Evolutionary conservation across 1,284 basidiomycete genomes (phyloP).

Genomic region (Rhodotorula sp.): DNA sequence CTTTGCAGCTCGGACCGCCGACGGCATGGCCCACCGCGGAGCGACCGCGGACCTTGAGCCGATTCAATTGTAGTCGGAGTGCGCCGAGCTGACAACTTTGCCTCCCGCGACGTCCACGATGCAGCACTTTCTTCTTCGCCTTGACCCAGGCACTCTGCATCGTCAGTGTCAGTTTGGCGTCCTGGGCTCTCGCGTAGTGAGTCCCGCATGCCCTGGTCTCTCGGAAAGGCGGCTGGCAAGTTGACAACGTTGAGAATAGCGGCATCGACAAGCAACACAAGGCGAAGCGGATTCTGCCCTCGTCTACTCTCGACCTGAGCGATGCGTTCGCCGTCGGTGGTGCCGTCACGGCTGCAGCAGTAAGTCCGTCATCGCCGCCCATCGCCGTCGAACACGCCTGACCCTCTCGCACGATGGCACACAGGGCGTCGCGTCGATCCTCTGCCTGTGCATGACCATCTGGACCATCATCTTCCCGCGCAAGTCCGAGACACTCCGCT

Average conservation of each 20-base stretch:
- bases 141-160: constrained; percentile 17
- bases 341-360: constrained; percentile 14
- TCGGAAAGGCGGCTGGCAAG: neutral
- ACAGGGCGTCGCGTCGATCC: constrained; percentile 22
- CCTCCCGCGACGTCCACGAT: neutral
- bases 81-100: neutral
- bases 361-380: neutral
- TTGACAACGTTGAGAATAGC: neutral
- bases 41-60: neutral
- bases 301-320: constrained; percentile 9
- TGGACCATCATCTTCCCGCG: constrained; percentile 17
- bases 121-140: constrained; percentile 25
- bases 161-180: constrained; percentile 6
- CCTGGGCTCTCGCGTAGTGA: neutral
- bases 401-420: neutral
- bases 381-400: too few relatives aligned
- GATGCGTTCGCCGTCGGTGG: constrained; percentile 22
- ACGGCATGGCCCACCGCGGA: too few relatives aligned
- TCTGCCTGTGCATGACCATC: constrained; percentile 20
- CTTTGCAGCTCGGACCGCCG: too few relatives aligned
- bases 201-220: neutral
- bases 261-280: constrained; percentile 7
- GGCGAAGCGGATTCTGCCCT: neutral
- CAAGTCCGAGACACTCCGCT: constrained; percentile 28
- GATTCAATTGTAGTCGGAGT: neutral